Percentiles rank a stretch among this genome's conserved stretches.
Conservation (phyloP, 768 basidiomycete genomes). For the Mycena pura region DNA sequence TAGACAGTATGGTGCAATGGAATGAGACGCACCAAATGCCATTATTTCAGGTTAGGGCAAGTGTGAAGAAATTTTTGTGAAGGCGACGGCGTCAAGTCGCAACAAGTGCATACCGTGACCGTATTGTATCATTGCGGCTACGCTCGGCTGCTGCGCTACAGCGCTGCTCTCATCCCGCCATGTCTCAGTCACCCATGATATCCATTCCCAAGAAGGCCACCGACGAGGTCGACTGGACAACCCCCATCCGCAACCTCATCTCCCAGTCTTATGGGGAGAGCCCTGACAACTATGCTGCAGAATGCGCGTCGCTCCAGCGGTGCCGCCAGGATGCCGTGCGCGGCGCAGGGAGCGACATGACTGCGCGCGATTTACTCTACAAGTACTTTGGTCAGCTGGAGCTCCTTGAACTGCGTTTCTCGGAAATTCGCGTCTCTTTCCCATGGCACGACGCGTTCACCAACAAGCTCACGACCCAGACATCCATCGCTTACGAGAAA, state of each 20-base stretch:
- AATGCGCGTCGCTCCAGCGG: slow-evolving; percentile 84
- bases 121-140: neutral
- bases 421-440: slow-evolving; percentile 95
- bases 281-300: slow-evolving; percentile 86
- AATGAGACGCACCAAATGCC: slow-evolving; percentile 39
- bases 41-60: slow-evolving; percentile 26
- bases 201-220: slow-evolving; percentile 95
- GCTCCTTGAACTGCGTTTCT: slow-evolving; percentile 93
- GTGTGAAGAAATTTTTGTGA: slow-evolving; percentile 26
- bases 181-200: slow-evolving; percentile 90
- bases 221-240: slow-evolving; percentile 96
- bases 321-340: slow-evolving; percentile 96
- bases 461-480: slow-evolving; percentile 90
- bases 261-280: slow-evolving; percentile 92
- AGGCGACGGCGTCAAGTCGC: slow-evolving; percentile 17
- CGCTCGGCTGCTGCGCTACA: neutral
- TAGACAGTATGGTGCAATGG: neutral
- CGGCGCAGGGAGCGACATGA: slow-evolving; percentile 94
- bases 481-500: slow-evolving; percentile 97
- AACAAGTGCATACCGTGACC: slow-evolving; percentile 20
- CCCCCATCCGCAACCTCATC: slow-evolving; percentile 84
- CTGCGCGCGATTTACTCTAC: slow-evolving; percentile 95
- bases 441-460: slow-evolving; percentile 98
- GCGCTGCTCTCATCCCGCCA: slow-evolving; percentile 32
- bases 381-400: slow-evolving; percentile 99